These are phyloP conservation scores for Fusarium sp. DNA, from an alignment of 2,329 filamentous ascomycete species.

Conservation along the genomic window DNA sequence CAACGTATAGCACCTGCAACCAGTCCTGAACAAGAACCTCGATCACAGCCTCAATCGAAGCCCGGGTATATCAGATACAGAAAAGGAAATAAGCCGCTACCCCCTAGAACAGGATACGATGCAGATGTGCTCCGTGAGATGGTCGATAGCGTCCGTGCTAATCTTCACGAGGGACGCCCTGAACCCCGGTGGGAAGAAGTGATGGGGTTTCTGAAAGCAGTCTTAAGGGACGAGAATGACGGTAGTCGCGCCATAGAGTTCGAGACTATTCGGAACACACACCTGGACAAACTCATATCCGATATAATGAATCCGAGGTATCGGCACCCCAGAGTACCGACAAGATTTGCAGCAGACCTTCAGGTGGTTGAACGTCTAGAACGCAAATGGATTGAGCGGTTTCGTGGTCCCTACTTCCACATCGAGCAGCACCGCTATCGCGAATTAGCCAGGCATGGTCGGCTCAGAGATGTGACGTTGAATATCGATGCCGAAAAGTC, in stretches of 20 bases:
- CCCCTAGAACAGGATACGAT: constrained; percentile 28
- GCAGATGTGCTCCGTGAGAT: constrained; percentile 51
- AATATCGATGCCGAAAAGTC: constrained; percentile 49
- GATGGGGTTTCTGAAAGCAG: constrained; percentile 55
- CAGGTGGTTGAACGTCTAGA: constrained; percentile 56
- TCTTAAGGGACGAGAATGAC: constrained; percentile 55
- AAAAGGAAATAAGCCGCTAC: constrained; percentile 1
- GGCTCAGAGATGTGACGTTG: constrained; percentile 58
- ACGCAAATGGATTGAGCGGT: constrained; percentile 59
- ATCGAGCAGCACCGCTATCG: constrained; percentile 59
- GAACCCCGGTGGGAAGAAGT: constrained; percentile 53
- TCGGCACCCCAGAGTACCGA: constrained; percentile 45
- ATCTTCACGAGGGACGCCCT: constrained; percentile 51
- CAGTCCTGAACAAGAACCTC: constrained; percentile 7
- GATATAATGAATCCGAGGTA: constrained; percentile 54
- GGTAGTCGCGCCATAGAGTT: constrained; percentile 53
- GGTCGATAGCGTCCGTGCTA: constrained; percentile 57
- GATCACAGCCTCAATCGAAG: not conserved
- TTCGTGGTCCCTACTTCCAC: constrained; percentile 59
- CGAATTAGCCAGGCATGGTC: constrained; percentile 53
- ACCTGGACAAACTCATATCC: constrained; percentile 60
- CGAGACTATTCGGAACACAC: constrained; percentile 54
- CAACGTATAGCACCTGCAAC: constrained; percentile 33
- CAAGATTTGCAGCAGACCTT: constrained; percentile 52
- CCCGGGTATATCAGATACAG: constrained; percentile 6